Conservation (phyloP, 306 rosid species). For the Benincasa hispida region DNA sequence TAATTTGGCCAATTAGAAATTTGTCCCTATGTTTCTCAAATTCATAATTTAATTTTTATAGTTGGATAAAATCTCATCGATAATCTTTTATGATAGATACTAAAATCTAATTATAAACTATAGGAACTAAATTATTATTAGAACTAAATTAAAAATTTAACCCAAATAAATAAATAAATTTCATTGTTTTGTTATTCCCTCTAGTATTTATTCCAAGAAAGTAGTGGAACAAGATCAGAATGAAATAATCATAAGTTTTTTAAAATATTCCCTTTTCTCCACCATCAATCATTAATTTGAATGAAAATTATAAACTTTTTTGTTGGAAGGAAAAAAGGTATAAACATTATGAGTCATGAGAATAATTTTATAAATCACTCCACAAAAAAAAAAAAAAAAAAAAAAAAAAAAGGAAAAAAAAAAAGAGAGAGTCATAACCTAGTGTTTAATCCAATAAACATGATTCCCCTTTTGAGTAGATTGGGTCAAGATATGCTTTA, state of each 20-base stretch:
- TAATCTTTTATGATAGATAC: no score
- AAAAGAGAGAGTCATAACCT: background rate
- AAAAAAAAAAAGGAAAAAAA: no score
- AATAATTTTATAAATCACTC: background rate
- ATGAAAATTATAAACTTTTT: background rate
- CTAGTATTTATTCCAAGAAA: background rate
- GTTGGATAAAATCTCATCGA: no score
- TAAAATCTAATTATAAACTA: no score
- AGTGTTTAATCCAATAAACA: background rate
- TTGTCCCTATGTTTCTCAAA: no score
- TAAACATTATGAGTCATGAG: background rate
- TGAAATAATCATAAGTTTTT: background rate
- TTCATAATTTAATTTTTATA: no score
- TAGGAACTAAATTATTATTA: no score
- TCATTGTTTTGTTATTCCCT: background rate
- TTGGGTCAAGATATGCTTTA: background rate
- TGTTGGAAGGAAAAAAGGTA: background rate
- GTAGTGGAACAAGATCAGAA: background rate
- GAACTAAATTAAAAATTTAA: no score
- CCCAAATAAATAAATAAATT: no score
- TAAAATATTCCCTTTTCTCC: background rate
- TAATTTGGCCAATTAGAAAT: no score
- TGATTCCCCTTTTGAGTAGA: background rate
- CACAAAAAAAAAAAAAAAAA: background rate
- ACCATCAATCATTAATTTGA: background rate